A percentile compares a stretch with the other conserved stretches of the same genome.
Conservation (phyloP, 2,329 filamentous ascomycete genomes). For the Penicillium polonicum region DNA sequence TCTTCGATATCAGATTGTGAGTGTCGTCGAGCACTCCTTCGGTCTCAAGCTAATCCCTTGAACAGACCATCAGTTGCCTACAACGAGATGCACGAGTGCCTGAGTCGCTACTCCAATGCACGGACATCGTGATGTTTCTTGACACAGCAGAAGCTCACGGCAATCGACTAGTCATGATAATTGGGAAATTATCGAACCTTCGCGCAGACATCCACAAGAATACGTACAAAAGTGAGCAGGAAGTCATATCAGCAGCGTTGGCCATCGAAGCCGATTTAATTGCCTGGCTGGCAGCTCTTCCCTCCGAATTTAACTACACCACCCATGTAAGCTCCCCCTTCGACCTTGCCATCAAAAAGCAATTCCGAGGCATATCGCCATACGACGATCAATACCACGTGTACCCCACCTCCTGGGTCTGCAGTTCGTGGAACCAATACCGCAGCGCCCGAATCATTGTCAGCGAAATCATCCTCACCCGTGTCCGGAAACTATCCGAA, state of each 20-base stretch:
- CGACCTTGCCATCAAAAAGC: conserved; percentile 38
- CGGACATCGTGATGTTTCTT: conserved; percentile 31
- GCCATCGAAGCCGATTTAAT: conserved; percentile 37
- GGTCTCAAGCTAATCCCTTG: conserved; percentile 5
- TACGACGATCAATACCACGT: conserved; percentile 57
- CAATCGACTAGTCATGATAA: conserved; percentile 31
- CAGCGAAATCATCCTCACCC: conserved; percentile 49
- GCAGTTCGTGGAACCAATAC: conserved; percentile 59
- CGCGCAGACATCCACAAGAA: conserved; percentile 34
- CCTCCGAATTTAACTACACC: conserved; percentile 30
- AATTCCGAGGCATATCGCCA: conserved; percentile 25
- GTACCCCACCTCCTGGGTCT: conserved; percentile 56
- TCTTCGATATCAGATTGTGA: conserved; percentile 57
- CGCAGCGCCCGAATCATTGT: conserved; percentile 58
- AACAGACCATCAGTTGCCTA: conserved; percentile 39
- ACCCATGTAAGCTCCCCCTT: conserved; percentile 23
- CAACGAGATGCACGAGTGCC: conserved; percentile 34
- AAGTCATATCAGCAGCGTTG: conserved; percentile 34
- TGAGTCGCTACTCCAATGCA: conserved; percentile 33
- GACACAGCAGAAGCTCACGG: conserved; percentile 30
- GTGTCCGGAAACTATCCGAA: conserved; percentile 28
- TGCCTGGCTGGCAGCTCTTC: conserved; percentile 31
- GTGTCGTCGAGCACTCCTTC: conserved; percentile 11
- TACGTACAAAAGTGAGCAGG: conserved; percentile 24
- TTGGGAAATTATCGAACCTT: conserved; percentile 33